Evolutionary conservation across 2,329 filamentous ascomycete species (phyloP).

Genomic region (Alternaria longipes): DNA sequence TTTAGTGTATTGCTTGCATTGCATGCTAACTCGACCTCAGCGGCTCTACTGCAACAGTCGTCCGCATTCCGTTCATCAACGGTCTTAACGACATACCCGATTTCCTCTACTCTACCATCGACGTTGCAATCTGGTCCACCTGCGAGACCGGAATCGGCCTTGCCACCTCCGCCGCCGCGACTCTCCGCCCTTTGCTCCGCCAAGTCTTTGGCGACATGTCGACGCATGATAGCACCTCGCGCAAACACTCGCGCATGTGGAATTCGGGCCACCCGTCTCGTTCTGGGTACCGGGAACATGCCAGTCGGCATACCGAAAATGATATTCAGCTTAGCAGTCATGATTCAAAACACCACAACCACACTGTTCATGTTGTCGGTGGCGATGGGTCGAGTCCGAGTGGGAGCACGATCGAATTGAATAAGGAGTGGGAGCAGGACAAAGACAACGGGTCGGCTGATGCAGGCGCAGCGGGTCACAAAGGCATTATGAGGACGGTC

Average conservation of each 20-base stretch:
- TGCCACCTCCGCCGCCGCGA: slow-evolving; percentile 25
- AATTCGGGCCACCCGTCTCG: slow-evolving; percentile 15
- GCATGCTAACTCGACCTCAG: no score
- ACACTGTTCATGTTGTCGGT: slow-evolving; percentile 12
- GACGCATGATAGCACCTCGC: slow-evolving; percentile 17
- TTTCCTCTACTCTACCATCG: no score
- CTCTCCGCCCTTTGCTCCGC: slow-evolving; percentile 25
- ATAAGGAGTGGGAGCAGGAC: slow-evolving; percentile 21
- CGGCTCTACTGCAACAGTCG: no score
- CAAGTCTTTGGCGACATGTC: slow-evolving; percentile 23
- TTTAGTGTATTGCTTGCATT: no score
- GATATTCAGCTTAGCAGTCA: no score
- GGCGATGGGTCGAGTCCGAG: slow-evolving; percentile 17
- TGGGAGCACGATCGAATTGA: slow-evolving; percentile 19
- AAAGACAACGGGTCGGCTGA: not conserved
- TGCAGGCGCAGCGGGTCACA: no score
- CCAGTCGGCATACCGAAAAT: no score
- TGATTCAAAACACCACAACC: no score
- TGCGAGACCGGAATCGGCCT: slow-evolving; percentile 28
- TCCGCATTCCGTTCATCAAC: no score
- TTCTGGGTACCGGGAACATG: slow-evolving; percentile 22
- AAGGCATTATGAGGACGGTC: no score
- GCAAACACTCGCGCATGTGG: slow-evolving; percentile 25
- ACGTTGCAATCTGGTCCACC: no score
- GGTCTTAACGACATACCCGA: no score